phyloP scores from a whole-genome alignment of 2,329 filamentous ascomycete genomes.

The Drechslera avenae region DNA sequence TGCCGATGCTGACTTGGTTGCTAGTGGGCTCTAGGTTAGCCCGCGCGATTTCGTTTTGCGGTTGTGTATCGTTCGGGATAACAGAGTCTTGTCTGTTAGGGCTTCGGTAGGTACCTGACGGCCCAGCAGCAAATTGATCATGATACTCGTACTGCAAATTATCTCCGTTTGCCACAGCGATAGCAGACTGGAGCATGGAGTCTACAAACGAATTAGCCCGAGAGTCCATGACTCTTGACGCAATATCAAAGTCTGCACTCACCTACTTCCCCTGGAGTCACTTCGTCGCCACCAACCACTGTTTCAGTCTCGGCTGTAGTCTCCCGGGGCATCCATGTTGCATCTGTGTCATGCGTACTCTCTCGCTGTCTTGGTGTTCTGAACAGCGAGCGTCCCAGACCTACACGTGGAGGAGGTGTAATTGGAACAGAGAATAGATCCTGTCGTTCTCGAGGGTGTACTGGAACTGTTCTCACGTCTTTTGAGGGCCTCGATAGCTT shows the following conservation, averaged over 20 bases:
- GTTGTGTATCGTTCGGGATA: constrained; percentile 10
- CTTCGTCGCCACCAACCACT: constrained; percentile 8
- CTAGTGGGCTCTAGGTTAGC: not conserved
- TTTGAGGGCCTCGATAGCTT: constrained; percentile 13
- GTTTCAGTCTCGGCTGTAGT: constrained; percentile 16
- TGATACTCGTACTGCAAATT: not conserved
- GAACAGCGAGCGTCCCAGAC: not conserved
- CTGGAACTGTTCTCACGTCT: not conserved
- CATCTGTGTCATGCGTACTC: constrained; percentile 4
- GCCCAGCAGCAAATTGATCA: constrained; percentile 6
- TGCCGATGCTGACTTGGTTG: not conserved
- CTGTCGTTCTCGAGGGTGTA: not conserved
- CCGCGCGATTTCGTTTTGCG: not conserved
- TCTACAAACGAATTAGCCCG: not conserved
- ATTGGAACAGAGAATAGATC: constrained; percentile 9
- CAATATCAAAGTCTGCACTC: not conserved
- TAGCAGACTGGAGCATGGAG: not conserved
- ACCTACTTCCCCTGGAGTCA: constrained; percentile 6
- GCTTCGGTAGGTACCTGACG: constrained; percentile 17
- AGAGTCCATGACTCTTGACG: not conserved
- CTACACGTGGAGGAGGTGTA: constrained; percentile 1
- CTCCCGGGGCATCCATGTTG: constrained; percentile 4
- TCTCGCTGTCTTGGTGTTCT: not conserved
- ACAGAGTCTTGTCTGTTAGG: constrained; percentile 15
- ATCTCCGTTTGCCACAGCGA: not conserved